Base-by-base conservation (phyloP, 179 eudicot genomes). In the Spergularia azorica region DNA sequence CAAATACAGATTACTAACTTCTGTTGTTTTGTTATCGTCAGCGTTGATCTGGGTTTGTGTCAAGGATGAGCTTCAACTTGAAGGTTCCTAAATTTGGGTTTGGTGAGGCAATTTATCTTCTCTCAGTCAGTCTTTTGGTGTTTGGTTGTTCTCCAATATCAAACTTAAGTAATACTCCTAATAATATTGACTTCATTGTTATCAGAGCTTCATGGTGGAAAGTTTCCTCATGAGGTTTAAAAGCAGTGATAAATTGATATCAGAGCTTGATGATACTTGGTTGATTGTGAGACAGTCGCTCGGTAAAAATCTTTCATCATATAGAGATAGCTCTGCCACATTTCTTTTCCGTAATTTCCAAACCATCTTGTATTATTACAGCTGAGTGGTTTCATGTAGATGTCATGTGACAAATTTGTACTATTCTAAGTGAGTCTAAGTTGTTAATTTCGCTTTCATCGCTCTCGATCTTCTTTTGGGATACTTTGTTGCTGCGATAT, bases 131-230 rank as follows among this genome's bases (percentile, higher is more conserved):
- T 21, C 21, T 62, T 26, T 26, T 26, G 32, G 32, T 26, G 32
- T 26, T 26, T 26, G 32, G 32, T 26, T 26, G 32, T 26, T 26
- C 32, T 26, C 32, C 32, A 26, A 26, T 26, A 26, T 26, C 32
- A 26, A 26, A 26, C 32, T 26, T 26, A 26, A 26, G 2, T 26
- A 26, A 26, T 26, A 26, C 32, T 26, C 32, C 32, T 26, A 26
- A 26, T 21, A 21, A 26, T 26, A 26, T 26, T 26, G 32, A 38
- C 12, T 63, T 76, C 79, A 76, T 66, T 57, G 73, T 75, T 46
- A 76, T 67, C 71, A 66, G 79, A 76, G 79, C 79, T 76, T 76
- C 79, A 18, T 60, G 79, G 50, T 67, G 79, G 4, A 67, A 76
- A 70, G 70, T 65, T 75, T 26, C 76, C 36, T 65, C 65, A 59